Conservation (phyloP, 352 stramenopile genomes). For the Globisporangium nodosum region DNA sequence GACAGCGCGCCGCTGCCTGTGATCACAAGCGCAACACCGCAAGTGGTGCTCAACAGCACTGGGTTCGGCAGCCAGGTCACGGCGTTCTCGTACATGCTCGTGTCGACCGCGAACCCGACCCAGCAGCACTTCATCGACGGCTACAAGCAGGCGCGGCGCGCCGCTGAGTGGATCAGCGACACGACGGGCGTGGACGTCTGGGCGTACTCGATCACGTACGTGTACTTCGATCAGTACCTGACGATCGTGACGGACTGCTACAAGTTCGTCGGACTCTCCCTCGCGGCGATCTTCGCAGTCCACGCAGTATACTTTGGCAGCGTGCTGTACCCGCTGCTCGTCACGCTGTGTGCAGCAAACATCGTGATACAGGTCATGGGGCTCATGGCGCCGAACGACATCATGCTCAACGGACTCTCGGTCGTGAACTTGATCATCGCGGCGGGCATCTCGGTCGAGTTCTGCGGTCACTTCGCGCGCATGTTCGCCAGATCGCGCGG, state of each 20-base stretch:
- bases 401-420: slow-evolving; percentile 77
- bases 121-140: slow-evolving; percentile 33
- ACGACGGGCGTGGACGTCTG: slow-evolving; percentile 62
- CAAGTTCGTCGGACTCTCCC: slow-evolving; percentile 36
- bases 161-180: slow-evolving; percentile 62
- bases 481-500: slow-evolving; percentile 47
- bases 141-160: slow-evolving; percentile 50
- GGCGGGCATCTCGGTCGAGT: slow-evolving; percentile 70
- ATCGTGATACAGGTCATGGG: slow-evolving; percentile 59
- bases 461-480: slow-evolving; percentile 65
- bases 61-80: slow-evolving; percentile 45
- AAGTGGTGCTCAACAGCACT: slow-evolving; percentile 43
- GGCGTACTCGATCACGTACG: slow-evolving; percentile 55
- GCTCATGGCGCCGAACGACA: slow-evolving; percentile 50
- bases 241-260: slow-evolving; percentile 49
- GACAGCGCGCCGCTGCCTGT: slow-evolving; percentile 47
- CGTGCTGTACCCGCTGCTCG: slow-evolving; percentile 38
- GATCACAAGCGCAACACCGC: slow-evolving; percentile 18
- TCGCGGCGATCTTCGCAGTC: slow-evolving; percentile 42
- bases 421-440: slow-evolving; percentile 78
- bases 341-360: slow-evolving; percentile 34
- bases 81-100: slow-evolving; percentile 65
- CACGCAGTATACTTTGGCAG: slow-evolving; percentile 44
- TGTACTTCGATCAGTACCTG: slow-evolving; percentile 70
- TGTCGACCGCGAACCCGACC: slow-evolving; percentile 33